Conservation (phyloP, 768 basidiomycete genomes). For the Lactarius vividus region DNA sequence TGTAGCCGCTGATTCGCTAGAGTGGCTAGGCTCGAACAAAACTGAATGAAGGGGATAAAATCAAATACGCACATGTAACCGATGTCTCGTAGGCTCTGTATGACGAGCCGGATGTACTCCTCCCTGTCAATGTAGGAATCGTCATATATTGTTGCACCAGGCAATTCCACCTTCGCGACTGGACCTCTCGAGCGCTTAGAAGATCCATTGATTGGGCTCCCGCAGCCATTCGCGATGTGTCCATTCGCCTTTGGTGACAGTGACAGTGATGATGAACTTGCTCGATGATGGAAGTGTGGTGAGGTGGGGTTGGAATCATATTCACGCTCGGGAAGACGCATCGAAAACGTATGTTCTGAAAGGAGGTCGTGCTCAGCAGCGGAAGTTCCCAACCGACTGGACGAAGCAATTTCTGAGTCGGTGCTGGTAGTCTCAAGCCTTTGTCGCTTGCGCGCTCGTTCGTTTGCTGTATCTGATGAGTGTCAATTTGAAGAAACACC, state of each 20-base stretch:
- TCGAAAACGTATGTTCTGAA: slow-evolving; percentile 23
- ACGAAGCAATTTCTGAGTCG: slow-evolving; percentile 38
- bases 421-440: slow-evolving; percentile 47
- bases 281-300: slow-evolving; percentile 15
- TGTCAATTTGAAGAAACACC: slow-evolving; percentile 4
- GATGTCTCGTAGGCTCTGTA: slow-evolving; percentile 87
- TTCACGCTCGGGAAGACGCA: slow-evolving; percentile 27
- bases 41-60: neutral
- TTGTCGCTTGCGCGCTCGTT: slow-evolving; percentile 64
- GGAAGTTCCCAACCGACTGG: slow-evolving; percentile 31
- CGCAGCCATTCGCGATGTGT: slow-evolving; percentile 37
- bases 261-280: slow-evolving; percentile 23
- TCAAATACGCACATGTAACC: slow-evolving; percentile 51
- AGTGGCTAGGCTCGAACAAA: slow-evolving; percentile 27
- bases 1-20: slow-evolving; percentile 82
- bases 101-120: slow-evolving; percentile 85
- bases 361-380: slow-evolving; percentile 29
- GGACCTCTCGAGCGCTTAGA: slow-evolving; percentile 47
- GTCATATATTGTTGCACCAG: slow-evolving; percentile 73
- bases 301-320: slow-evolving; percentile 23
- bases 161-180: slow-evolving; percentile 61
- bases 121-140: slow-evolving; percentile 80
- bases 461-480: slow-evolving; percentile 23
- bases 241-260: slow-evolving; percentile 24
- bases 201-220: slow-evolving; percentile 39